phyloP scores from a whole-genome alignment of 108 stramenopile species.

The Fragilaria crotonensis region DNA sequence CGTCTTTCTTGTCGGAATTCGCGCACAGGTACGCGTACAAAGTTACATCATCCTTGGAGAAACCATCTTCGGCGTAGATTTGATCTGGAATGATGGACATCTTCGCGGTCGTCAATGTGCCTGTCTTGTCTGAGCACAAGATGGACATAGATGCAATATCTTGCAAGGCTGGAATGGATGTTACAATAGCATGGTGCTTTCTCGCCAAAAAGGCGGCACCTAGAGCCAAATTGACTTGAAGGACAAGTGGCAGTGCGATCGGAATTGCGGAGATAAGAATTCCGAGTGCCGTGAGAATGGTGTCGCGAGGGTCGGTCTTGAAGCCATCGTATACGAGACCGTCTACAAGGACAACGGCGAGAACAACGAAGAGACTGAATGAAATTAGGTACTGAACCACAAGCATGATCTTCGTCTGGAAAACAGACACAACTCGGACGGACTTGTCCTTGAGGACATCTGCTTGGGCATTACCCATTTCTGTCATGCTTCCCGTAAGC shows the following conservation, averaged over 20 bases:
- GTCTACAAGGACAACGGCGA: slow-evolving; percentile 46
- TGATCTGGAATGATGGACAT: slow-evolving; percentile 64
- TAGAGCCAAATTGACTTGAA: slow-evolving; percentile 81
- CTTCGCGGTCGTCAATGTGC: slow-evolving; percentile 73
- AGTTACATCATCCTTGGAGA: slow-evolving; percentile 41
- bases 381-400: slow-evolving; percentile 56
- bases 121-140: no score
- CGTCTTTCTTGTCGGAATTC: slow-evolving; percentile 77
- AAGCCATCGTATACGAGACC: slow-evolving; percentile 52
- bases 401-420: slow-evolving; percentile 62
- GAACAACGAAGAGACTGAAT: slow-evolving; percentile 34
- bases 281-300: slow-evolving; percentile 47
- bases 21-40: slow-evolving; percentile 52
- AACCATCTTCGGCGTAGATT: slow-evolving; percentile 39
- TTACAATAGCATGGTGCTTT: slow-evolving; percentile 74
- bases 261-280: slow-evolving; percentile 82
- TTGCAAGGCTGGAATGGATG: slow-evolving; percentile 74
- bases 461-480: slow-evolving; percentile 60
- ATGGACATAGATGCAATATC: slow-evolving; percentile 82
- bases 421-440: slow-evolving; percentile 47
- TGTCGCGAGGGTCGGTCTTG: slow-evolving; percentile 11
- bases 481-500: slow-evolving; percentile 56
- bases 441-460: slow-evolving; percentile 66
- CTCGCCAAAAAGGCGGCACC: slow-evolving; percentile 74
- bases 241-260: slow-evolving; percentile 76